Conservation (phyloP, 345 rosid genomes). For the Raphanus raphanistrum region DNA sequence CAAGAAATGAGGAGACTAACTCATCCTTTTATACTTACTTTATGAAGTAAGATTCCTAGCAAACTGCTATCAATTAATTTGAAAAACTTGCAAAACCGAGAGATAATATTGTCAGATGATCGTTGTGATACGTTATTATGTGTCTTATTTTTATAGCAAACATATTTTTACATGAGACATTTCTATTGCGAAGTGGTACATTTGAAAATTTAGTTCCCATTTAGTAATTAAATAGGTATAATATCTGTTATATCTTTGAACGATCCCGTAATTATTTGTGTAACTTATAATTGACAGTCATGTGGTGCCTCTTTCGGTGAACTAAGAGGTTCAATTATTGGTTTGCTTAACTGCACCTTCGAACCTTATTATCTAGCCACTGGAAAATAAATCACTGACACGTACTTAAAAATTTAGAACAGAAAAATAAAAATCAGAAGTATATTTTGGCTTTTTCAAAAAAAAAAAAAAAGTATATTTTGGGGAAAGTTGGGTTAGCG, state of each 20-base stretch:
- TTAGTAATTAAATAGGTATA: not conserved
- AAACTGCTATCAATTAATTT: not conserved
- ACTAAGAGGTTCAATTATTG: constrained; percentile 11
- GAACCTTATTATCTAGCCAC: not conserved
- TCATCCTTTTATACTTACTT: not conserved
- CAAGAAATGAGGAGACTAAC: not conserved
- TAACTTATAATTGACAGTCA: not conserved
- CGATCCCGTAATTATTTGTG: not conserved
- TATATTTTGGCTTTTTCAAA: constrained; percentile 5
- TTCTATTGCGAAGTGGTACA: not conserved
- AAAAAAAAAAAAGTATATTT: not conserved
- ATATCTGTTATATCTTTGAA: not conserved
- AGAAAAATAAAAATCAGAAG: not conserved
- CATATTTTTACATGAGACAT: not conserved
- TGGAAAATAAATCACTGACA: not conserved
- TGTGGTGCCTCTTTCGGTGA: not conserved
- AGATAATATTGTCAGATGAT: not conserved
- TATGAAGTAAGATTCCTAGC: not conserved
- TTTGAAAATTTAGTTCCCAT: not conserved
- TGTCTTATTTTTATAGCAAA: not conserved
- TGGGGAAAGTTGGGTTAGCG: constrained; percentile 8
- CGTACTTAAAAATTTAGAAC: not conserved
- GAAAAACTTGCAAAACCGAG: not conserved
- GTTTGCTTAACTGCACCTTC: not conserved
- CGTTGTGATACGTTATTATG: not conserved